phyloP scores from a whole-genome alignment of 202 grass and related monocot species.

The Zoysia matrella region DNA sequence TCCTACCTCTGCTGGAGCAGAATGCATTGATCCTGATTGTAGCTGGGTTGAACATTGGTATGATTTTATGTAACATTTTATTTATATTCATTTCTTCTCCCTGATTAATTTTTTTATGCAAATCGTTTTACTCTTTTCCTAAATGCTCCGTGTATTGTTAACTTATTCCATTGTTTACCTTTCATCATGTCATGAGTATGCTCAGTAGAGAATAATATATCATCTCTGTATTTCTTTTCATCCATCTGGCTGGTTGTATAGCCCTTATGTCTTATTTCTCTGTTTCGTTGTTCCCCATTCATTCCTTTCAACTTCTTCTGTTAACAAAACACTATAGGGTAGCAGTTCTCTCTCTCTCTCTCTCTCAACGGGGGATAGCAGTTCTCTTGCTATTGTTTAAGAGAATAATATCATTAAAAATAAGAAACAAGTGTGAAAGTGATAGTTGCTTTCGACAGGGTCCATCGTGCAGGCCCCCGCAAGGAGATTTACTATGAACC shows the following conservation, averaged over 20 bases:
- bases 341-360: neutral
- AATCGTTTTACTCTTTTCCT: neutral
- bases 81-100: neutral
- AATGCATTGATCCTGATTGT: slow-evolving; percentile 89
- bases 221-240: slow-evolving; percentile 7
- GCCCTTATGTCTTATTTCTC: neutral
- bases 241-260: neutral
- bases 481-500: slow-evolving; percentile 95
- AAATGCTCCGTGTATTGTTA: slow-evolving; percentile 11
- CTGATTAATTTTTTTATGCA: neutral
- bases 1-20: slow-evolving; percentile 85
- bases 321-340: neutral
- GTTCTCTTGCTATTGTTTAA: neutral
- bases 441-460: slow-evolving; percentile 52
- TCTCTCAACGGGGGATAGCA: too few relatives aligned
- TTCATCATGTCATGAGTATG: slow-evolving; percentile 1
- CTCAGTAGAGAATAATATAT: neutral
- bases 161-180: slow-evolving; percentile 5
- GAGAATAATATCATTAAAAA: neutral
- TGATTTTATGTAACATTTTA: slow-evolving; percentile 19
- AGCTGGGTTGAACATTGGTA: slow-evolving; percentile 98
- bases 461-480: slow-evolving; percentile 92
- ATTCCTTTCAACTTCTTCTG: neutral
- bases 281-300: neutral
- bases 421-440: neutral